These are phyloP conservation scores for Xerocomus subilludens DNA, from an alignment of 1,284 basidiomycete species.

Conservation along the genomic window DNA sequence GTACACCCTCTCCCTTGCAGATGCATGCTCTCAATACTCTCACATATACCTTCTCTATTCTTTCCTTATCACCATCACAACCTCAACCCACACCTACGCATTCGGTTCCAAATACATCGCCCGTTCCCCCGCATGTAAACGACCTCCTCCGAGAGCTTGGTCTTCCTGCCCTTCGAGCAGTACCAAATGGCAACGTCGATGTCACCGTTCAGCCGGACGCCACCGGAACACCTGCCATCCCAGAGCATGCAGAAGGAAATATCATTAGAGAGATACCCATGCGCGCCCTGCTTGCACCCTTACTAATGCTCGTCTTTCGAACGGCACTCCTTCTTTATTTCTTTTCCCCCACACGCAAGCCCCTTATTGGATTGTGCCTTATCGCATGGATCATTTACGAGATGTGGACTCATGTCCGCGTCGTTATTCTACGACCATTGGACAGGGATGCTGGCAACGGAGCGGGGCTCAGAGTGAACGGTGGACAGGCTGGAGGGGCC, in stretches of 20 bases:
- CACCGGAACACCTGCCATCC: conserved; percentile 33
- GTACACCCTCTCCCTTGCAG: conserved; percentile 69
- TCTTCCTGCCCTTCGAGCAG: conserved; percentile 61
- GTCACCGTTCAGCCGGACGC: conserved; percentile 38
- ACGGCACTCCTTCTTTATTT: conserved; percentile 80
- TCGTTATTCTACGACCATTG: conserved; percentile 61
- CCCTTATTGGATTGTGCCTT: conserved; percentile 73
- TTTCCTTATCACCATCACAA: conserved; percentile 55
- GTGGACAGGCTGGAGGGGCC: conserved; percentile 37
- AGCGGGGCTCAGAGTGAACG: conserved; percentile 37
- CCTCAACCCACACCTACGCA: conserved; percentile 42
- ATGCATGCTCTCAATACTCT: conserved; percentile 74
- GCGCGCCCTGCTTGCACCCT: conserved; percentile 68
- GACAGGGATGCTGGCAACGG: conserved; percentile 45
- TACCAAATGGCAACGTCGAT: conserved; percentile 50
- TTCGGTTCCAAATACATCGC: conserved; percentile 22
- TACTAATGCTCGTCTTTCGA: conserved; percentile 74
- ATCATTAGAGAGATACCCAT: conserved; percentile 55
- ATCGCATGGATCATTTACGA: conserved; percentile 80
- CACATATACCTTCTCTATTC: conserved; percentile 73
- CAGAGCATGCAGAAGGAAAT: conserved; percentile 45
- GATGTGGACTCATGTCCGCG: conserved; percentile 76
- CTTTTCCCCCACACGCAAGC: conserved; percentile 79
- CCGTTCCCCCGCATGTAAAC: conserved; percentile 61
- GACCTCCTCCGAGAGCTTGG: conserved; percentile 71